phyloP scores from a whole-genome alignment of 176 grass and related monocot genomes.

The Aegilops speltoides region DNA sequence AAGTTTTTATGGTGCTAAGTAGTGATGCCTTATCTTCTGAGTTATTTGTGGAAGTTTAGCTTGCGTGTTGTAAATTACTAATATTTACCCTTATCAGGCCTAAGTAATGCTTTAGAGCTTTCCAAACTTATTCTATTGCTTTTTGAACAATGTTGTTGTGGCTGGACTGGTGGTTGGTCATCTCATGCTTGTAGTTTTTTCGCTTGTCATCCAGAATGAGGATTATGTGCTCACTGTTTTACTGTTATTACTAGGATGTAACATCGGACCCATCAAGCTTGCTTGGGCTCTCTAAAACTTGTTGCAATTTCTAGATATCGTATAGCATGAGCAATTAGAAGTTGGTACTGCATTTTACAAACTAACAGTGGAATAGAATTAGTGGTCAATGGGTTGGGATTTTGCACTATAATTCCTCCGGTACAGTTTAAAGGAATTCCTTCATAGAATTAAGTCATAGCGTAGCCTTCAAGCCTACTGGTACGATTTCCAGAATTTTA shows the following conservation, averaged over 20 bases:
- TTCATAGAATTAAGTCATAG: neutral
- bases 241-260: conserved; percentile 1
- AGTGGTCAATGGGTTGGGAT: neutral
- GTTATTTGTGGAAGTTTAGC: conserved; percentile 4
- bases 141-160: neutral
- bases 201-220: conserved; percentile 20
- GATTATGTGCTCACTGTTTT: conserved; percentile 1
- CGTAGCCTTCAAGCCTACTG: neutral
- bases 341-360: conserved; percentile 1
- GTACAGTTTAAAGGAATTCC: neutral
- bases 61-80: conserved; percentile 6
- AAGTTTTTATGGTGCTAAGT: conserved; percentile 47
- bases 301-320: neutral
- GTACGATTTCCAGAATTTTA: neutral
- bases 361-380: neutral
- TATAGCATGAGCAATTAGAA: neutral
- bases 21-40: neutral
- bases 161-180: neutral
- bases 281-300: neutral
- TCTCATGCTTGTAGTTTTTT: conserved; percentile 18
- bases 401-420: neutral
- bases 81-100: conserved; percentile 2
- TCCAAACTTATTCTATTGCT: neutral
- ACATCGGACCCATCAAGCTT: neutral
- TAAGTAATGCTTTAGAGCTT: conserved; percentile 25